These are phyloP conservation scores for Geotrichum carabidarum DNA, from an alignment of 1,139 yeast genomes.

Conservation along the genomic window DNA sequence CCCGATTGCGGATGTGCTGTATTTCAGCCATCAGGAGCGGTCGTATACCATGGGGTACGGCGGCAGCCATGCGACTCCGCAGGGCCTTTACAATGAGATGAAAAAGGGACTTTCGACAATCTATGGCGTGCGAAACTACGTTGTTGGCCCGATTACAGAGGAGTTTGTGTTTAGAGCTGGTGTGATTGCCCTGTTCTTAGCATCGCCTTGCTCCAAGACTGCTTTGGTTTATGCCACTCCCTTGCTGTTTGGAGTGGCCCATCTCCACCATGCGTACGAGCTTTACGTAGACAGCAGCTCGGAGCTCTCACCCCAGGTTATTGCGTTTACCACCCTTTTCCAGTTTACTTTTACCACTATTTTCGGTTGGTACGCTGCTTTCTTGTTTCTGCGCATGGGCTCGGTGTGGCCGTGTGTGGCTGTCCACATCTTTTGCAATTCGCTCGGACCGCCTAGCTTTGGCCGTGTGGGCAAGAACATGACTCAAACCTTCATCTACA, in stretches of 20 bases:
- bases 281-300: conserved; percentile 33
- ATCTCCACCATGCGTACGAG: conserved; percentile 75
- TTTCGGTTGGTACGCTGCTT: conserved; percentile 74
- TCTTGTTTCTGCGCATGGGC: conserved; percentile 49
- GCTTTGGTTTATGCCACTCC: conserved; percentile 49
- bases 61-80: conserved; percentile 21
- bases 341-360: conserved; percentile 71
- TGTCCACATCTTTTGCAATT: conserved; percentile 71
- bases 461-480: conserved; percentile 22
- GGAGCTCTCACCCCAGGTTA: conserved; percentile 28
- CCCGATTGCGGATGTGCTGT: conserved; percentile 47
- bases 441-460: conserved; percentile 67
- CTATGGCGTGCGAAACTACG: conserved; percentile 57
- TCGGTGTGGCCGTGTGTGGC: conserved; percentile 59
- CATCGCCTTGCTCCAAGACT: conserved; percentile 30
- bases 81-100: conserved; percentile 17
- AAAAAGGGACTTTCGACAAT: conserved; percentile 34
- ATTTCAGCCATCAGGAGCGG: conserved; percentile 27
- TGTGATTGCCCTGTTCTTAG: conserved; percentile 44
- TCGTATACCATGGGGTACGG: conserved; percentile 22
- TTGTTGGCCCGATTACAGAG: conserved; percentile 84
- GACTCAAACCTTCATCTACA: conserved; percentile 37
- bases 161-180: conserved; percentile 74
- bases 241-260: conserved; percentile 82
- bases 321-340: conserved; percentile 42